Evolutionary conservation across 2,329 filamentous ascomycete species (phyloP), one percentile per base, ranked within the genome.

Genomic region (Elsinoe batatas): DNA sequence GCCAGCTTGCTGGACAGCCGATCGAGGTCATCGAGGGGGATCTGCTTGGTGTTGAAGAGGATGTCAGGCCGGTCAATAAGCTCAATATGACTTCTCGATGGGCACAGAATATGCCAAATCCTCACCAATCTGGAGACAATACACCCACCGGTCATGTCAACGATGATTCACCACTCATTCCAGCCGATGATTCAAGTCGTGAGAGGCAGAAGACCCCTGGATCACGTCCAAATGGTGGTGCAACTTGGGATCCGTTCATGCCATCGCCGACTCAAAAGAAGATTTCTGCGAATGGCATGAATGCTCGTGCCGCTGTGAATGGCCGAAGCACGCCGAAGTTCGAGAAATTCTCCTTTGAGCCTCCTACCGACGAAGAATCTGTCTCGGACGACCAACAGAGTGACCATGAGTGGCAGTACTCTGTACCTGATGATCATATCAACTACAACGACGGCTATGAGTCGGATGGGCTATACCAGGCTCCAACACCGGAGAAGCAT

Each of bases 61-160:
- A 51, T 2, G 26, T 18, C 6, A 15, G 35, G 8, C 47, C 47
- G 6, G 18, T 51, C 32, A 51, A 51, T 33, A 51, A 51, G 17
- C 47, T 20, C 15, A 51, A 51, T 17, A 51, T 51, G 47, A 51
- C 47, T 6, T 51, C 47, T 26, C 47, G 47, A 11, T 51, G 47
- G 47, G 47, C 47, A 20, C 47, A 51, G 15, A 20, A 51, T 26
- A 38, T 51, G 47, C 47, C 47, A 2, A 37, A 51, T 38, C 47
- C 47, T 10, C 47, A 51, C 15, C 47, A 51, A 17, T 51, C 47
- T 3, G 47, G 47, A 3, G 18, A 51, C 33, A 51, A 51, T 15
- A 51, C 47, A 35, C 47, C 47, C 7, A 51, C 32, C 13, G 32
- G 47, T 12, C 13, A 15, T 7, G 17, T 13, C 12, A 33, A 51